These are phyloP conservation scores for Cladophialophora psammophila DNA, from an alignment of 2,329 filamentous ascomycete genomes.

Conservation along the genomic window DNA sequence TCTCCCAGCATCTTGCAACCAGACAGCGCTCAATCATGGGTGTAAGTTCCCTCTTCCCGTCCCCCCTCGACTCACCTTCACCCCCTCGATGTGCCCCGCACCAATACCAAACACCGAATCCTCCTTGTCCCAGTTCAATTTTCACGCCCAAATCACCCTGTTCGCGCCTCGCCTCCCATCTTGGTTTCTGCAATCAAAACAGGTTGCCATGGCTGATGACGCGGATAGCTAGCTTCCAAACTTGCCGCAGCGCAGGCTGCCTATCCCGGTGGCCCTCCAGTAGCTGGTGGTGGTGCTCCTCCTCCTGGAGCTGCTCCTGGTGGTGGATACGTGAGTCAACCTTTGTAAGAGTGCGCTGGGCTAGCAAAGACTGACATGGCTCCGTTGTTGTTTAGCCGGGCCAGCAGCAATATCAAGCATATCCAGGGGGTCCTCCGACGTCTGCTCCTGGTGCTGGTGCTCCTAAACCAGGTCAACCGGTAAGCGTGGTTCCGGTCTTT, in stretches of 20 bases:
- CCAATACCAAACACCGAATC: constrained; percentile 8
- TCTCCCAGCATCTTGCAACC: neutral
- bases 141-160: constrained; percentile 17
- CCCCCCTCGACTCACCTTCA: constrained; percentile 7
- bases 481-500: constrained; percentile 41
- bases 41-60: constrained; percentile 34
- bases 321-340: constrained; percentile 62
- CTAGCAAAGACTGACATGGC: constrained; percentile 10
- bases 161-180: neutral
- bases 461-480: constrained; percentile 41
- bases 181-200: constrained; percentile 9
- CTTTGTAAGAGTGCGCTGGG: neutral
- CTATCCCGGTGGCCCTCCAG: constrained; percentile 43
- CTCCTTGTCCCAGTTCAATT: neutral
- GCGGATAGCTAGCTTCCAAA: constrained; percentile 46
- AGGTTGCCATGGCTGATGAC: constrained; percentile 33
- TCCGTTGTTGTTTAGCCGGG: constrained; percentile 32
- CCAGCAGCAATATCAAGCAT: constrained; percentile 64
- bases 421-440: constrained; percentile 53
- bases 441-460: constrained; percentile 36
- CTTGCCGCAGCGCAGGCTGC: constrained; percentile 49
- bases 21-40: constrained; percentile 36
- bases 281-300: constrained; percentile 32
- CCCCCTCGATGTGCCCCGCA: constrained; percentile 28
- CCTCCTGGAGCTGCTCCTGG: constrained; percentile 39